Percentiles rank a stretch among this genome's conserved stretches.
Evolutionary conservation across 345 rosid genomes (phyloP).

Genomic region (Durio zibethinus): DNA sequence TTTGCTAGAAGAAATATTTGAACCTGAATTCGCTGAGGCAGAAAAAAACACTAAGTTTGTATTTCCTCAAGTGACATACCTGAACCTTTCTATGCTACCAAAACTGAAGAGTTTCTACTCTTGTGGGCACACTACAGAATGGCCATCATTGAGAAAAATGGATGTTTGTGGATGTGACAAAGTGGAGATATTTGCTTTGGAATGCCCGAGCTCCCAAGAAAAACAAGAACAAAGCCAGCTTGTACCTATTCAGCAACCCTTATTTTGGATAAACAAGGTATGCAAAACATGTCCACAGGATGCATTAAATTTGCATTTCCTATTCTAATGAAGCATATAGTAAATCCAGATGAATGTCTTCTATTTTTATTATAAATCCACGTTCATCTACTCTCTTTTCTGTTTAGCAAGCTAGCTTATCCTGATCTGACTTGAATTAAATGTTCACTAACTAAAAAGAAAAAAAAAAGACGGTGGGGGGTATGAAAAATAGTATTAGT

Average conservation of each 20-base stretch:
- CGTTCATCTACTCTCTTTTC: not conserved
- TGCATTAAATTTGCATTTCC: not conserved
- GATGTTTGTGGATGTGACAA: not conserved
- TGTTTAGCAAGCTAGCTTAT: not conserved
- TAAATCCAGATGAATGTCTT: not conserved
- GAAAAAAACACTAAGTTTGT: not conserved
- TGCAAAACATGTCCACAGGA: not conserved
- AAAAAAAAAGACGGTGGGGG: too few species aligned
- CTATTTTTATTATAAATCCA: not conserved
- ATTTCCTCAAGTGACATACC: not conserved
- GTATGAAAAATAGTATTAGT: not conserved
- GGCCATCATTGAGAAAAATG: conserved; percentile 14
- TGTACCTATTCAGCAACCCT: not conserved
- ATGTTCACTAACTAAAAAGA: too few species aligned
- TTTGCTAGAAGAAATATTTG: conserved; percentile 3
- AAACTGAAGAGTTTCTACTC: conserved; percentile 12
- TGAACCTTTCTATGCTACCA: not conserved
- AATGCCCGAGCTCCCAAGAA: not conserved
- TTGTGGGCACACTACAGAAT: conserved; percentile 7
- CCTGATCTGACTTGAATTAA: not conserved
- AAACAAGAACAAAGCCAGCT: not conserved
- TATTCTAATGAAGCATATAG: not conserved
- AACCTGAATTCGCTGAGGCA: not conserved
- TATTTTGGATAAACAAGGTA: conserved; percentile 22
- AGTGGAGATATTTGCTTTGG: conserved; percentile 7